Conservation (phyloP, 805 yeast genomes). For the Saccharomycopsis synnaedendra region DNA sequence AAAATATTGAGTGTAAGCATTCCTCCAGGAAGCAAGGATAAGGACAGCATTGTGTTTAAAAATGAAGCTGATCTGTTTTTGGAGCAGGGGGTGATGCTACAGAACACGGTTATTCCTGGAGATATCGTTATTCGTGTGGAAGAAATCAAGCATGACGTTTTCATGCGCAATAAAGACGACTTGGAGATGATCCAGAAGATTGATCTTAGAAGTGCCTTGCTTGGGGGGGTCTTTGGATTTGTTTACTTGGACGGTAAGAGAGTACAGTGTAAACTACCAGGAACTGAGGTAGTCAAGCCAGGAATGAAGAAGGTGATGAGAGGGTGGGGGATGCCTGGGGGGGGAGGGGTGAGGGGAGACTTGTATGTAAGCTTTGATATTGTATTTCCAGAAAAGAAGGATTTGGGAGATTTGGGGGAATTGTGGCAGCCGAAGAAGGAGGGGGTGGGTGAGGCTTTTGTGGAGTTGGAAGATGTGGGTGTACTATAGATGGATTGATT, state of each 20-base stretch:
- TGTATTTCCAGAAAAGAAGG: slow-evolving; percentile 36
- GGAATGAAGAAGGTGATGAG: slow-evolving; percentile 36
- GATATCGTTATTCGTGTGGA: slow-evolving; percentile 50
- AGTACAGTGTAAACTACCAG: slow-evolving; percentile 25
- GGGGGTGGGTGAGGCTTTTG: too few species aligned
- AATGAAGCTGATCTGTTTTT: slow-evolving; percentile 44
- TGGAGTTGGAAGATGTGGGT: too few species aligned
- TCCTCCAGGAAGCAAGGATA: slow-evolving; percentile 43
- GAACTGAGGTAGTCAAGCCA: slow-evolving; percentile 38
- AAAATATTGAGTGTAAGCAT: slow-evolving; percentile 42
- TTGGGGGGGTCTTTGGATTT: slow-evolving; percentile 40
- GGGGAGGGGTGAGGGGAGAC: slow-evolving; percentile 30
- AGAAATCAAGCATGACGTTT: slow-evolving; percentile 24
- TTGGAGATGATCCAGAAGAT: slow-evolving; percentile 33
- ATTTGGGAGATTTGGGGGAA: too few species aligned
- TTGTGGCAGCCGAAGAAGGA: too few species aligned
- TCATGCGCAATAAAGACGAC: slow-evolving; percentile 34
- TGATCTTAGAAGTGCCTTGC: slow-evolving; percentile 41
- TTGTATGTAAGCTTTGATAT: slow-evolving; percentile 47
- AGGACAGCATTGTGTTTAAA: slow-evolving; percentile 39
- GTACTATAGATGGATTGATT: too few species aligned
- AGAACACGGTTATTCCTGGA: slow-evolving; percentile 36
- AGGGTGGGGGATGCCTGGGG: slow-evolving; percentile 46
- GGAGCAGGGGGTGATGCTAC: not conserved
- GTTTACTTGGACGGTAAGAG: slow-evolving; percentile 27